phyloP scores from a whole-genome alignment of 225 moss, liverwort and hornwort species.

The Rhytidiadelphus loreus region DNA sequence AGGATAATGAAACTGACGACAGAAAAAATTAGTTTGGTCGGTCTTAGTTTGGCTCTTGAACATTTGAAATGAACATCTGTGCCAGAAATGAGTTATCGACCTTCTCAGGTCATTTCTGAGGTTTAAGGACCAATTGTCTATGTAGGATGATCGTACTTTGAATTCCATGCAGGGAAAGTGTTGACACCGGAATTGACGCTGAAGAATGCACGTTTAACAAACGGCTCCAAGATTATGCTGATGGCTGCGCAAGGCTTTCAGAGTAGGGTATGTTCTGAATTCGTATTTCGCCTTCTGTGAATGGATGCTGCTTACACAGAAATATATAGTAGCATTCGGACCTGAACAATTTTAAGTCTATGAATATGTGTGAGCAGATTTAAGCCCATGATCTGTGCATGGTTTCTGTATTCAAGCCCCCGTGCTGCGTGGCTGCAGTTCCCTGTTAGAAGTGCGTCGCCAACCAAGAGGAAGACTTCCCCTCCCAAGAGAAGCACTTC shows the following conservation, averaged over 20 bases:
- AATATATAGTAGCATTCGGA: neutral
- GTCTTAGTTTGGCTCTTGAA: neutral
- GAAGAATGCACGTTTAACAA: conserved; percentile 46
- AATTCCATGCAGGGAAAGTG: conserved; percentile 57
- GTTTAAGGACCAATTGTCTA: neutral
- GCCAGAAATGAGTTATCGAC: neutral
- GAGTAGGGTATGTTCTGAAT: conserved; percentile 50
- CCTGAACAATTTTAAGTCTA: neutral
- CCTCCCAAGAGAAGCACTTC: neutral
- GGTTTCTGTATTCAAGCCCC: neutral
- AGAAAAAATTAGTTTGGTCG: neutral
- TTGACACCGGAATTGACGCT: conserved; percentile 63
- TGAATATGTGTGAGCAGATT: neutral
- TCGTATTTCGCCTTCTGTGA: conserved; percentile 5
- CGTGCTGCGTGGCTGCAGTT: conserved; percentile 32
- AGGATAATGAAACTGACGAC: neutral
- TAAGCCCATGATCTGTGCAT: neutral
- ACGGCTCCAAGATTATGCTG: conserved; percentile 91
- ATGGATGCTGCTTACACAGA: neutral
- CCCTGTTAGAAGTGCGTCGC: conserved; percentile 25
- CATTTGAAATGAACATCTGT: neutral
- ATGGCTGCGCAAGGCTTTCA: conserved; percentile 93
- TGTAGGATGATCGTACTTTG: neutral
- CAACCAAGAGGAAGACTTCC: conserved; percentile 19
- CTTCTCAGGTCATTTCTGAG: neutral